These are phyloP conservation scores for Fusarium duplospermum DNA, from an alignment of 2,329 filamentous ascomycete species.

Conservation along the genomic window DNA sequence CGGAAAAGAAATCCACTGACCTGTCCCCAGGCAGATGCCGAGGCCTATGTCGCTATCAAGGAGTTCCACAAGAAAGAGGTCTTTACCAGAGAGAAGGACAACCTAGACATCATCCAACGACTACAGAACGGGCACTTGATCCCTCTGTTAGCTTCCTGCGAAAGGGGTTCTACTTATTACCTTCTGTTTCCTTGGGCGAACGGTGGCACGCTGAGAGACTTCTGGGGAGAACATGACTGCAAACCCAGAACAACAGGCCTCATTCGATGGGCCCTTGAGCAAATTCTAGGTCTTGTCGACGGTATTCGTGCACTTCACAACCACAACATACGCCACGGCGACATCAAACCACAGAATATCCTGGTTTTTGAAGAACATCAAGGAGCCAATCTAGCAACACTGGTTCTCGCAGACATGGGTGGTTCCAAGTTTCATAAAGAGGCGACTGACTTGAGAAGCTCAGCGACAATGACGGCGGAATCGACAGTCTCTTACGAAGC, in stretches of 20 bases:
- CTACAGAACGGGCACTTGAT: slow-evolving; percentile 24
- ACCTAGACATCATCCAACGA: not conserved
- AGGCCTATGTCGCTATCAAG: slow-evolving; percentile 21
- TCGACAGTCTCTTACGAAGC: slow-evolving; percentile 27
- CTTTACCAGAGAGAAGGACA: slow-evolving; percentile 15
- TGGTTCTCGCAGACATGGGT: slow-evolving; percentile 32
- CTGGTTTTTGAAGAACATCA: slow-evolving; percentile 11
- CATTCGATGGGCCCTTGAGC: slow-evolving; percentile 18
- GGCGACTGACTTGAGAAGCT: slow-evolving; percentile 11
- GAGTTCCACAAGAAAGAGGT: not conserved
- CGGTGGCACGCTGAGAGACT: slow-evolving; percentile 23
- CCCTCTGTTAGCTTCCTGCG: slow-evolving; percentile 13
- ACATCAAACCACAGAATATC: slow-evolving; percentile 35
- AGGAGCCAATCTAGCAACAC: not conserved
- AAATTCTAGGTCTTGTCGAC: slow-evolving; percentile 24
- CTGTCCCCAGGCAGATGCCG: not conserved
- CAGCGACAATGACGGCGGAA: slow-evolving; percentile 11
- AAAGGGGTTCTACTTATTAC: slow-evolving; percentile 8
- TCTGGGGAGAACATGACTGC: slow-evolving; percentile 5
- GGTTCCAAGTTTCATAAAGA: slow-evolving; percentile 23
- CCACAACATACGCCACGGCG: slow-evolving; percentile 26
- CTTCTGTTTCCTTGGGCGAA: slow-evolving; percentile 33
- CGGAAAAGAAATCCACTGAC: not conserved
- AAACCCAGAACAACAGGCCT: not conserved
- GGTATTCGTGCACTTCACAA: slow-evolving; percentile 19